Conservation (phyloP, 768 basidiomycete species). For the Suillus weaverae region DNA sequence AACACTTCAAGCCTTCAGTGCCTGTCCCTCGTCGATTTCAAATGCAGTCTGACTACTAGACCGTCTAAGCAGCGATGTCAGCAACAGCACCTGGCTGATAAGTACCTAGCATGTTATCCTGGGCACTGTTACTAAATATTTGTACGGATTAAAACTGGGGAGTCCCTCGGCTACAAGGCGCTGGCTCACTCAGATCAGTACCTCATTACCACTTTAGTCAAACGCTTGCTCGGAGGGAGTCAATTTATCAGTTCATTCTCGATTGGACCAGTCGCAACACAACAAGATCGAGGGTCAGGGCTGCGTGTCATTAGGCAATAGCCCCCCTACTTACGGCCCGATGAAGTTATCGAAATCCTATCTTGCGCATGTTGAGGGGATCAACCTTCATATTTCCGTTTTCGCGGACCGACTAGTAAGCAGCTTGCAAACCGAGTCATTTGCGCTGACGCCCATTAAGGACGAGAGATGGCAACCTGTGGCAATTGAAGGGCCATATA, state of each 20-base stretch:
- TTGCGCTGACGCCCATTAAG: conserved; percentile 21
- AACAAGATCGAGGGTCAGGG: conserved; percentile 1
- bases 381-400: conserved; percentile 20
- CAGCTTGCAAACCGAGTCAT: neutral
- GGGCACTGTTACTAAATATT: neutral
- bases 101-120: neutral
- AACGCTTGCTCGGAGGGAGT: neutral
- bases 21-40: neutral
- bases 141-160: neutral
- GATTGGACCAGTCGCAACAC: neutral
- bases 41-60: neutral
- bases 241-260: neutral
- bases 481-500: conserved; percentile 1
- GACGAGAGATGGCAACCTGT: conserved; percentile 15
- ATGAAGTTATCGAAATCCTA: conserved; percentile 24
- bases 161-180: neutral
- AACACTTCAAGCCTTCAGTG: neutral
- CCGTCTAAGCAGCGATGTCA: neutral
- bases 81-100: neutral
- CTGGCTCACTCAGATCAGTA: neutral
- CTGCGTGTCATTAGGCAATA: neutral
- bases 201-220: neutral
- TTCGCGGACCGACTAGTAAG: conserved; percentile 8
- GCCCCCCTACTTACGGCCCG: neutral
- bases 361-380: conserved; percentile 20